A percentile compares a stretch with the other conserved stretches of the same genome.
phyloP scores from a whole-genome alignment of 2,329 filamentous ascomycete genomes.

The Niveomyces coronatus region DNA sequence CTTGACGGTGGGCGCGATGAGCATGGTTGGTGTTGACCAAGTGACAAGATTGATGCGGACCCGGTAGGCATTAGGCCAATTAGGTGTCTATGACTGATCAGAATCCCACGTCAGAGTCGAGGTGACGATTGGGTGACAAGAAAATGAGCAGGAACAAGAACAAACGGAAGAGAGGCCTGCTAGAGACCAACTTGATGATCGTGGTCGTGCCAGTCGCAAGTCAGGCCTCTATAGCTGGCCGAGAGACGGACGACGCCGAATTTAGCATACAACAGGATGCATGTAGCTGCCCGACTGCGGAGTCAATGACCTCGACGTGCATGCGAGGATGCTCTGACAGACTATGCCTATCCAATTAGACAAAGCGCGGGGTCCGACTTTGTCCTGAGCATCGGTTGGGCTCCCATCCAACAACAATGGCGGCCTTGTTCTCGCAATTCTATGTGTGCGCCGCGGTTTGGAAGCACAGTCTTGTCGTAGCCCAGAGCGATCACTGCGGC shows the following conservation, averaged over 20 bases:
- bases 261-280: not conserved
- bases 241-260: too few species aligned
- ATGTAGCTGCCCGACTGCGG: constrained; percentile 9
- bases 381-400: constrained; percentile 1
- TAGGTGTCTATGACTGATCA: constrained; percentile 1
- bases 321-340: too few species aligned
- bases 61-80: not conserved
- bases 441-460: too few species aligned
- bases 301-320: constrained; percentile 8
- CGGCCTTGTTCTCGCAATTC: too few species aligned
- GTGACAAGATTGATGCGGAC: constrained; percentile 1
- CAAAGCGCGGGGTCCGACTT: not conserved
- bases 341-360: too few species aligned
- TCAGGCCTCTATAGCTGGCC: too few species aligned
- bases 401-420: too few species aligned
- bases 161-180: not conserved
- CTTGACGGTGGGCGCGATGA: constrained; percentile 5
- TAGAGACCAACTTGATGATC: too few species aligned
- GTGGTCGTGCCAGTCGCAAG: too few species aligned
- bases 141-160: not conserved
- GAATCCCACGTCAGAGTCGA: constrained; percentile 3
- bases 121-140: not conserved
- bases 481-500: too few species aligned
- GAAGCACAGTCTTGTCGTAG: too few species aligned
- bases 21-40: constrained; percentile 7